Base-by-base conservation (phyloP, 306 rosid genomes). In the Fagus sylvatica region DNA sequence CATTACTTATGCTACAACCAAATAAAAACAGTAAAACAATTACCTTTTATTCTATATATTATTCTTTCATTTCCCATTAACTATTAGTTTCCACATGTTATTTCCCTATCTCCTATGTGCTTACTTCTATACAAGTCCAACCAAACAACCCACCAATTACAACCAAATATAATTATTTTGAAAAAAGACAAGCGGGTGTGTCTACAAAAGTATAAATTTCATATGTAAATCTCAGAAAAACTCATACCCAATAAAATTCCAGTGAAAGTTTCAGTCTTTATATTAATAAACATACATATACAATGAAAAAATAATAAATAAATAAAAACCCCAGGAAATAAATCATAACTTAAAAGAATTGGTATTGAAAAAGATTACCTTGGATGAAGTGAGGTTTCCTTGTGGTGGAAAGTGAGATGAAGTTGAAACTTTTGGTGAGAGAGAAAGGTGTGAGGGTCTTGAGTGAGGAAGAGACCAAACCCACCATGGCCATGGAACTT, bases 401-500 rank as follows among this genome's bases (percentile, higher is more conserved):
- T n/a, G 76, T 22, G 15, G 83, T 37, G 59, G 88, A 77, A 62
- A 82, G 74, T 28, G 84, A 85, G 64, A 77, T 76, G 76, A 74
- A 82, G 41, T 73, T 75, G 70, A 80, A 55, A 79, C 48, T 61
- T 73, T 30, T 75, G 51, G 76, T 4, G 40, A 61, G 56, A 71
- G 80, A 84, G 76, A 67, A 62, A 10, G 81, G 75, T n/a, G 64
- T 42, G 62, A 82, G 62, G 71, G 1, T 72, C 36, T 75, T 82
- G 74, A 85, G 88, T 3, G 86, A 71, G 54, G 34, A 56, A 66
- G 91, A 78, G 71, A 80, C 80, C 68, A 85, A 68, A 80, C 84
- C 84, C 79, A 75, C 76, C 88, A 82, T 82, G 6, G 82, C 77
- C 71, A 87, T 82, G 59, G 86, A 81, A 78, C 51, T 87, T 73